A percentile compares a stretch with the other conserved stretches of the same genome.
phyloP scores from a whole-genome alignment of 1,139 yeast genomes.

The Hyphopichia burtonii region DNA sequence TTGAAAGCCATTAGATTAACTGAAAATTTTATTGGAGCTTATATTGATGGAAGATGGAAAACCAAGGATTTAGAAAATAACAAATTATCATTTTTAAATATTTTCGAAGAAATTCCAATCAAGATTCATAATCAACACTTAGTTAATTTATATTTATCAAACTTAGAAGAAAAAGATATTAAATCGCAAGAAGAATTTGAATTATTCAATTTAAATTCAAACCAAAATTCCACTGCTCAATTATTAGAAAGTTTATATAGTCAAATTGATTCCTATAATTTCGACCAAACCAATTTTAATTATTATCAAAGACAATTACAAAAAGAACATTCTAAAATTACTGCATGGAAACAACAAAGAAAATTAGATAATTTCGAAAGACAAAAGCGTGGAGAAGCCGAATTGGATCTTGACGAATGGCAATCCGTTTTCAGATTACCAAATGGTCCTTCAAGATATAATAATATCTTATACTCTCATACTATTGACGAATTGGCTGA shows the following conservation, averaged over 20 bases:
- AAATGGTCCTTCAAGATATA: constrained; percentile 73
- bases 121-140: constrained; percentile 56
- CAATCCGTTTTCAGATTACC: constrained; percentile 66
- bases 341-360: constrained; percentile 74
- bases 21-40: constrained; percentile 57
- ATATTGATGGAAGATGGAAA: constrained; percentile 60
- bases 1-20: constrained; percentile 72
- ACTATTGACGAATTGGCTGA: constrained; percentile 70
- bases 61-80: constrained; percentile 61
- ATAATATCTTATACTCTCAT: constrained; percentile 67
- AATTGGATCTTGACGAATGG: constrained; percentile 65
- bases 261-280: constrained; percentile 75
- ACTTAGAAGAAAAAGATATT: constrained; percentile 30
- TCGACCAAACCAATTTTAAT: constrained; percentile 80
- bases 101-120: constrained; percentile 73
- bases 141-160: constrained; percentile 41
- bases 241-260: constrained; percentile 69
- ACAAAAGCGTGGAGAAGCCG: constrained; percentile 55
- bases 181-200: constrained; percentile 31
- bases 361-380: constrained; percentile 67
- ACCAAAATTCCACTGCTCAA: constrained; percentile 46
- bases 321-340: constrained; percentile 68
- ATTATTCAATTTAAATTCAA: constrained; percentile 42
- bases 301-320: constrained; percentile 77
- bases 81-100: constrained; percentile 63